Evolutionary conservation across 2,329 filamentous ascomycete genomes (phyloP), one percentile per base, ranked within the genome.

Genomic region (Nemania abortiva): DNA sequence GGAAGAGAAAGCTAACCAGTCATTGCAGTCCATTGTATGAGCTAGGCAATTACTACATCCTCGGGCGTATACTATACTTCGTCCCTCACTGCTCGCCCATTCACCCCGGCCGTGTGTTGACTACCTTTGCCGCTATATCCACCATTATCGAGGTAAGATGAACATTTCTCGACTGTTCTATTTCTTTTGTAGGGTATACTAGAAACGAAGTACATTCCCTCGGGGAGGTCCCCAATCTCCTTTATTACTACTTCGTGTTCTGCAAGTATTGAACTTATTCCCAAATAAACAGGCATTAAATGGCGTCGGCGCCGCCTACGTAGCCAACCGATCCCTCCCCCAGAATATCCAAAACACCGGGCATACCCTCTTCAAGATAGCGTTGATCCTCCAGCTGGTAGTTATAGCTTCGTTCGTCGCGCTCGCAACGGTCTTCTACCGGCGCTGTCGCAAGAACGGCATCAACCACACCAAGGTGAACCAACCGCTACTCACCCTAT

Each of bases 61-160:
- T 90, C 58, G 85, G 84, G 2, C 83, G 87, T 2, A 82, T 88
- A 18, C 80, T 90, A 6, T 86, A 85, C 76, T 89, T 89, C 76
- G 82, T 89, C 9, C 88, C 88, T 0, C 86, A 88, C 72, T 81
- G 86, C 66, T 82, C 87, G 0, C 87, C 87, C 0, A 78, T 84
- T 27, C 79, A 82, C 39, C 82, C 82, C 0, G 78, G 80, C 22
- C 77, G 79, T 20, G 79, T 84, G 27, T 72, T 84, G 34, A 79
- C 79, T 5, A 83, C 80, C 1, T 85, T 85, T 69, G 80, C 80
- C 13, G 78, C 75, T 9, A 72, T 85, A 47, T 87, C 85, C 22
- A 76, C 72, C 6, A 70, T 87, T 2, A 80, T 89, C 59, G 86
- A 88, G 75, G 68, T 70, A 57, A 56, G 65, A 13, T 53, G 5